These are phyloP conservation scores for Kluyveromyces sp. DNA, from an alignment of 1,139 yeast species.

Conservation along the genomic window DNA sequence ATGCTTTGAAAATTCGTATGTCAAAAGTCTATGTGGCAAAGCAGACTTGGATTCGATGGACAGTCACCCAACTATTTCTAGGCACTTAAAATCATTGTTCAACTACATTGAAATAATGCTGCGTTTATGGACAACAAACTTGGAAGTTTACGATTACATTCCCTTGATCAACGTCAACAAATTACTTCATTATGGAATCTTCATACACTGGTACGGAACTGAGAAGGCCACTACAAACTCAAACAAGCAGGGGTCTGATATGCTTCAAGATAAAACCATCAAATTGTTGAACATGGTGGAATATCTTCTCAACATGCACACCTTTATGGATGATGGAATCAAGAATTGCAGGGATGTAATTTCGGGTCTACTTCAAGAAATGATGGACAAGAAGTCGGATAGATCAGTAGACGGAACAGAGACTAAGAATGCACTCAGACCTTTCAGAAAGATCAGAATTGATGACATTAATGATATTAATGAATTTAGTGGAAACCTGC, in stretches of 20 bases:
- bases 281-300: constrained; percentile 1
- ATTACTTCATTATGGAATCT: constrained; percentile 7
- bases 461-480: constrained; percentile 1
- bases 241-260: background rate
- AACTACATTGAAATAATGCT: constrained; percentile 3
- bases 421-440: background rate
- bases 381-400: background rate
- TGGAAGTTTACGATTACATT: constrained; percentile 5
- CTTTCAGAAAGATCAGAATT: constrained; percentile 1
- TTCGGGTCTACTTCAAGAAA: background rate
- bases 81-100: constrained; percentile 2
- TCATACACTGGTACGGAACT: constrained; percentile 8
- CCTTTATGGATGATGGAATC: constrained; percentile 3
- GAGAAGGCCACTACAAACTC: background rate
- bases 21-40: constrained; percentile 1
- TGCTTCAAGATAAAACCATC: background rate
- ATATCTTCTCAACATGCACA: constrained; percentile 2
- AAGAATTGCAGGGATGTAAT: constrained; percentile 5
- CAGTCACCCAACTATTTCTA: background rate
- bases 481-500: background rate
- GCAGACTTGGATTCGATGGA: background rate
- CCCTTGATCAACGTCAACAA: constrained; percentile 9
- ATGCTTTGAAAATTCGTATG: constrained; percentile 5
- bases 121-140: constrained; percentile 5
- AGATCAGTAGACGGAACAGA: background rate